phyloP scores from a whole-genome alignment of 495 filamentous ascomycete genomes.

The Rusavskia elegans region DNA sequence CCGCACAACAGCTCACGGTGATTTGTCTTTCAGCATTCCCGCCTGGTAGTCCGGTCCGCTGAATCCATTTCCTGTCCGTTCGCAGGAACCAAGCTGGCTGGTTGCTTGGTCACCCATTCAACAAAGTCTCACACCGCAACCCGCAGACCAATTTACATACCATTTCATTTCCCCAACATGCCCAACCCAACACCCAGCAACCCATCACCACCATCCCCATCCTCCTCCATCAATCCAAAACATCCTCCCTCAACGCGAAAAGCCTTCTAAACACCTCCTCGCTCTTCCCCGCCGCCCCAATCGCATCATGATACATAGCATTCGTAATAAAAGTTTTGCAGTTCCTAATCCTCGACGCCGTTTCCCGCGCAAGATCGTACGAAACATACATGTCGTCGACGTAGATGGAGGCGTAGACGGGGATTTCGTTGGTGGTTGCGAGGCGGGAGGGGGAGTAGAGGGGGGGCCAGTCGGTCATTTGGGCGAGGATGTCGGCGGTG shows the following conservation, averaged over 20 bases:
- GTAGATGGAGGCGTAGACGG: constrained; percentile 76
- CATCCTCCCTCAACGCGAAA: constrained; percentile 57
- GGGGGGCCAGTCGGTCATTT: constrained; percentile 47
- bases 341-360: constrained; percentile 58
- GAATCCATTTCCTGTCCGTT: too few relatives aligned
- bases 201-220: too few relatives aligned
- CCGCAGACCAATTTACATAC: too few relatives aligned
- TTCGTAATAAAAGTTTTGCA: constrained; percentile 77
- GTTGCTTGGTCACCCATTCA: too few relatives aligned
- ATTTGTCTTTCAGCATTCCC: too few relatives aligned
- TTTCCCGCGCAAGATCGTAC: constrained; percentile 52
- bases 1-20: too few relatives aligned
- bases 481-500: constrained; percentile 55
- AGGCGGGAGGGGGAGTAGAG: constrained; percentile 65
- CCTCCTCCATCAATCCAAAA: constrained; percentile 36
- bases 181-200: too few relatives aligned
- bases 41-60: too few relatives aligned
- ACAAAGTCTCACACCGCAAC: too few relatives aligned
- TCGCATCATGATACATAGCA: constrained; percentile 67
- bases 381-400: constrained; percentile 94
- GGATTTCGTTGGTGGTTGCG: constrained; percentile 58
- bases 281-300: constrained; percentile 40
- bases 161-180: too few relatives aligned
- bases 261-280: constrained; percentile 59
- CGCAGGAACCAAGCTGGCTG: too few relatives aligned